Conservation (phyloP, 345 rosid species). For the Gossypium mustelinum region DNA sequence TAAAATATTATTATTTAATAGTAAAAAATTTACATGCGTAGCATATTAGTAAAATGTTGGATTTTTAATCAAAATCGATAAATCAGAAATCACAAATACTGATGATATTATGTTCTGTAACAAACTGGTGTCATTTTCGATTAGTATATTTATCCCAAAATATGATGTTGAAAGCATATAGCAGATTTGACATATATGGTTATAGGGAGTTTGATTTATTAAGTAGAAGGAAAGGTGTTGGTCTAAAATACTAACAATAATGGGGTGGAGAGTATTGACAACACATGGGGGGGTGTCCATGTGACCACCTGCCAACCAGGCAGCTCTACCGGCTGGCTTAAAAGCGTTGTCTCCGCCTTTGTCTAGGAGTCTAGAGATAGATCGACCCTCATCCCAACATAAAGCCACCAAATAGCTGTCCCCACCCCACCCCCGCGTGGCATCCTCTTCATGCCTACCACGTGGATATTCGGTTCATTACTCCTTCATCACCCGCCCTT, state of each 20-base stretch:
- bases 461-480: neutral
- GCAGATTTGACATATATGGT: neutral
- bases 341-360: constrained; percentile 36
- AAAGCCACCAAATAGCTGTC: constrained; percentile 12
- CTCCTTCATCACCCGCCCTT: neutral
- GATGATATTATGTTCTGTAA: too few species aligned
- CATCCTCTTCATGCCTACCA: neutral
- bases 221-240: neutral
- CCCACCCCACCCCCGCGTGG: constrained; percentile 20
- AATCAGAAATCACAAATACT: too few species aligned
- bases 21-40: too few species aligned
- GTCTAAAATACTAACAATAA: neutral
- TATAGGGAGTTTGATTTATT: neutral
- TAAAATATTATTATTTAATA: too few species aligned
- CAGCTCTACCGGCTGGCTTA: constrained; percentile 36
- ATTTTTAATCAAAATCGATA: too few species aligned
- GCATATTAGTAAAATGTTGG: too few species aligned
- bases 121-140: too few species aligned
- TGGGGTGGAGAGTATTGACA: constrained; percentile 9
- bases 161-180: neutral
- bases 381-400: neutral
- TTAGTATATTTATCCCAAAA: too few species aligned
- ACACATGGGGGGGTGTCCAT: constrained; percentile 44
- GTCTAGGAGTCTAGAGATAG: constrained; percentile 1
- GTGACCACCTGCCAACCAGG: constrained; percentile 51